These are phyloP conservation scores for Wallemia ichthyophaga DNA, from an alignment of 1,284 basidiomycete genomes.

Conservation along the genomic window DNA sequence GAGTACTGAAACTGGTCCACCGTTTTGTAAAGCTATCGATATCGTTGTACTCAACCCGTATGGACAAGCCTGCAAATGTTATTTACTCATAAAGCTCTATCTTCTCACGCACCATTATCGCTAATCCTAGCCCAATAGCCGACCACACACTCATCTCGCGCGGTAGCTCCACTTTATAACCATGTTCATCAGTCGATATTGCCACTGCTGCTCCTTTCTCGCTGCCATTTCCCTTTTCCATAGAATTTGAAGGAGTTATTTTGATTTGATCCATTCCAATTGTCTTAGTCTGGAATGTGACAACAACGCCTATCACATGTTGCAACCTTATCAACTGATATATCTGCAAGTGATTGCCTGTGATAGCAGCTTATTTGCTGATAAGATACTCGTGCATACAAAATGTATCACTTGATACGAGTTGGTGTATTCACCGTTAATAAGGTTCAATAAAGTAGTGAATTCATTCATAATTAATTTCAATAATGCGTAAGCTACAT, in stretches of 20 bases:
- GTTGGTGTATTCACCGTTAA: no score
- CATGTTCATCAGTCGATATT: not conserved
- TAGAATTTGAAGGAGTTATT: not conserved
- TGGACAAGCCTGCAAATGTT: not conserved
- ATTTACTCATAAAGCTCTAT: not conserved
- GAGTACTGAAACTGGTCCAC: not conserved
- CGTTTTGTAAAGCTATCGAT: not conserved
- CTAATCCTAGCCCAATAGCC: not conserved
- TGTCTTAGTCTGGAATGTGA: not conserved
- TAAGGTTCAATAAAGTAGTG: no score
- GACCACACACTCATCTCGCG: not conserved
- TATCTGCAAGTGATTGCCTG: not conserved
- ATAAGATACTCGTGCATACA: no score
- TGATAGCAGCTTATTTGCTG: not conserved
- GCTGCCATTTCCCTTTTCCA: not conserved
- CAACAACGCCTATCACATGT: not conserved
- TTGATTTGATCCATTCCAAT: not conserved
- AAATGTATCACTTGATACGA: no score
- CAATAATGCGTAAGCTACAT: no score
- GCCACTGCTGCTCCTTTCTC: not conserved
- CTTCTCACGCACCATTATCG: not conserved
- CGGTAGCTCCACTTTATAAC: not conserved
- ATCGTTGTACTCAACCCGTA: not conserved
- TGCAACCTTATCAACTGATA: not conserved
- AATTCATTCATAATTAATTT: no score